These are phyloP conservation scores for Annulohypoxylon moriforme DNA, from an alignment of 495 filamentous ascomycete genomes.

Conservation along the genomic window DNA sequence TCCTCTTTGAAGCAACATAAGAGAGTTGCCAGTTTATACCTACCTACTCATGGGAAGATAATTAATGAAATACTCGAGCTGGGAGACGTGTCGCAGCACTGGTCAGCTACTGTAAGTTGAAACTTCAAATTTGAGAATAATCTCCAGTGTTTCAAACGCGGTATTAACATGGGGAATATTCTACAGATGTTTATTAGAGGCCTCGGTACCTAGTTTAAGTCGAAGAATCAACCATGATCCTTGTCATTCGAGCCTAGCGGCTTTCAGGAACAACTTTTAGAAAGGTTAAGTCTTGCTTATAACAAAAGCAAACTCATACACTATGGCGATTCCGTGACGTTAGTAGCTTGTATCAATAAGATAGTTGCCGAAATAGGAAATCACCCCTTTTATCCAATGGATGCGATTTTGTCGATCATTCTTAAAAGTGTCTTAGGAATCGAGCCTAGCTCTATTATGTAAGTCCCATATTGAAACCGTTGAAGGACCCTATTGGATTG, in stretches of 20 bases:
- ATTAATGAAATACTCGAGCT: neutral
- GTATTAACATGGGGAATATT: neutral
- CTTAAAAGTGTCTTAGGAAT: slow-evolving; percentile 34
- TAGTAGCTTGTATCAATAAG: neutral
- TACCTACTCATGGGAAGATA: neutral
- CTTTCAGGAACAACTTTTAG: neutral
- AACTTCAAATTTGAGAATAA: neutral
- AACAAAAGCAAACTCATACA: slow-evolving; percentile 8
- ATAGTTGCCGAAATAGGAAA: slow-evolving; percentile 16
- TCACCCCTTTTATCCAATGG: slow-evolving; percentile 17
- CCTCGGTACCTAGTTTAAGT: neutral
- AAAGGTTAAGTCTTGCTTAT: neutral
- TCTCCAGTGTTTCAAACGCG: neutral
- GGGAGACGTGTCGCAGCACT: neutral
- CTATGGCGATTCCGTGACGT: neutral
- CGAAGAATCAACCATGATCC: slow-evolving; percentile 3
- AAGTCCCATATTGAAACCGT: slow-evolving; percentile 2
- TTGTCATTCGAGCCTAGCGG: neutral
- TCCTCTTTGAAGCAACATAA: no score
- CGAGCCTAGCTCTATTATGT: slow-evolving; percentile 11
- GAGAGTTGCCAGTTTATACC: no score
- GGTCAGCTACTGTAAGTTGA: neutral
- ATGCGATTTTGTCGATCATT: slow-evolving; percentile 31
- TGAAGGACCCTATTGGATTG: neutral
- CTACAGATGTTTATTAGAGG: neutral